phyloP scores from a whole-genome alignment of 768 basidiomycete genomes.

The Boletellus ananiceps region DNA sequence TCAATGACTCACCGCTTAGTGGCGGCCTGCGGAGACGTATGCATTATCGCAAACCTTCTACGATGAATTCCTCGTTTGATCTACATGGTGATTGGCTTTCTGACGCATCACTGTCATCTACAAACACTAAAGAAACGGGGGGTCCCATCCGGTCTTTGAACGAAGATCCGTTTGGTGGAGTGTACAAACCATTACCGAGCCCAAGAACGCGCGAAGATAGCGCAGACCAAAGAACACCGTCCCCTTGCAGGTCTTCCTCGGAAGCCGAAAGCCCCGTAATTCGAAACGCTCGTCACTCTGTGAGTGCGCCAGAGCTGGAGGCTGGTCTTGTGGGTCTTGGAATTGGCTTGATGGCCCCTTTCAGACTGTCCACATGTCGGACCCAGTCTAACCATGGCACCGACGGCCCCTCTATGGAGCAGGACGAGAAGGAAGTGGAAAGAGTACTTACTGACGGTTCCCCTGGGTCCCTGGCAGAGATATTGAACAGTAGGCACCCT shows the following conservation, averaged over 20 bases:
- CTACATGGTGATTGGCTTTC: conserved; percentile 28
- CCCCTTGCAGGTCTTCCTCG: conserved; percentile 22
- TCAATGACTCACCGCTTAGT: conserved; percentile 48
- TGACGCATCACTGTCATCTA: conserved; percentile 27
- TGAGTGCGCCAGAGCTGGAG: conserved; percentile 27
- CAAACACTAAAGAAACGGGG: conserved; percentile 16
- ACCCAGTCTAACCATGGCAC: conserved; percentile 16
- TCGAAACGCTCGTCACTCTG: conserved; percentile 24
- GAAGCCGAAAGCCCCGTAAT: conserved; percentile 51
- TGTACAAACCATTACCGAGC: conserved; percentile 36
- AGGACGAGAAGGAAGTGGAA: conserved; percentile 35
- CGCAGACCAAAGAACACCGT: conserved; percentile 13
- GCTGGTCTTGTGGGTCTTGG: conserved; percentile 36
- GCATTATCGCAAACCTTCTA: conserved; percentile 26
- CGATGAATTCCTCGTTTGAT: conserved; percentile 26
- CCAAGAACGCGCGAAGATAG: conserved; percentile 9
- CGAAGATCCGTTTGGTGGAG: conserved; percentile 45
- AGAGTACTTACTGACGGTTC: conserved; percentile 22
- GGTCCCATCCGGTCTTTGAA: conserved; percentile 28
- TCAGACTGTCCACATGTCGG: conserved; percentile 42
- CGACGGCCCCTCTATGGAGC: conserved; percentile 15
- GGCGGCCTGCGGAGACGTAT: conserved; percentile 27
- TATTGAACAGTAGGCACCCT: conserved; percentile 13
- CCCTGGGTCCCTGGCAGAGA: conserved; percentile 21
- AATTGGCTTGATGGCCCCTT: conserved; percentile 49